These are phyloP conservation scores for Gynochthodes officinalis DNA, from an alignment of 257 asterid genomes.

Conservation along the genomic window DNA sequence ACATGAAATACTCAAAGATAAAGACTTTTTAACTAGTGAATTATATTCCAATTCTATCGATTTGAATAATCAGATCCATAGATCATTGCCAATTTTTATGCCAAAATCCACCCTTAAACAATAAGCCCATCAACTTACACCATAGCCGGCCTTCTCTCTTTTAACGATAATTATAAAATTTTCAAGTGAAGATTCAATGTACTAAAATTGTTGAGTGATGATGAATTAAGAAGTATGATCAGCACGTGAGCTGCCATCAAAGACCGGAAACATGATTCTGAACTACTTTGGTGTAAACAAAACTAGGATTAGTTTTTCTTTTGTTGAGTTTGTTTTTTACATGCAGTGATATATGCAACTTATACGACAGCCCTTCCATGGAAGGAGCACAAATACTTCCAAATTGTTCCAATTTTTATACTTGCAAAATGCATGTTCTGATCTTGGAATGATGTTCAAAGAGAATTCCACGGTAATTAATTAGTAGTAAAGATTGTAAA, in stretches of 20 bases:
- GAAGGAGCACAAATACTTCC: background rate
- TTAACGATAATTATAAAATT: too few species aligned
- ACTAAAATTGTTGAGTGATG: background rate
- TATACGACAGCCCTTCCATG: too few species aligned
- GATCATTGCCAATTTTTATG: too few species aligned
- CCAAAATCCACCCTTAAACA: too few species aligned
- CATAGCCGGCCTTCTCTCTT: too few species aligned
- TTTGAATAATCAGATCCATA: too few species aligned
- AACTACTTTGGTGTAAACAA: background rate
- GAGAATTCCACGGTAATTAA: conserved; percentile 10
- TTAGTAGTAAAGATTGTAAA: background rate
- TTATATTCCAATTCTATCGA: too few species aligned
- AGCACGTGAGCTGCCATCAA: conserved; percentile 16
- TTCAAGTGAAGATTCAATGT: conserved; percentile 5
- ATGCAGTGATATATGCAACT: too few species aligned
- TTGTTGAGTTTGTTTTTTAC: background rate
- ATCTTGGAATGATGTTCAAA: background rate
- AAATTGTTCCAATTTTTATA: background rate
- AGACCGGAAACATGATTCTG: background rate
- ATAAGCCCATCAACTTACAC: too few species aligned
- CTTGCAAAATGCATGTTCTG: background rate
- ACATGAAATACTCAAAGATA: too few species aligned
- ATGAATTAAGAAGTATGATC: background rate
- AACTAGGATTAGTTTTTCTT: background rate
- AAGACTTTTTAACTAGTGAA: too few species aligned